Evolutionary conservation across 306 rosid genomes (phyloP).

Genomic region (Malus fusca): DNA sequence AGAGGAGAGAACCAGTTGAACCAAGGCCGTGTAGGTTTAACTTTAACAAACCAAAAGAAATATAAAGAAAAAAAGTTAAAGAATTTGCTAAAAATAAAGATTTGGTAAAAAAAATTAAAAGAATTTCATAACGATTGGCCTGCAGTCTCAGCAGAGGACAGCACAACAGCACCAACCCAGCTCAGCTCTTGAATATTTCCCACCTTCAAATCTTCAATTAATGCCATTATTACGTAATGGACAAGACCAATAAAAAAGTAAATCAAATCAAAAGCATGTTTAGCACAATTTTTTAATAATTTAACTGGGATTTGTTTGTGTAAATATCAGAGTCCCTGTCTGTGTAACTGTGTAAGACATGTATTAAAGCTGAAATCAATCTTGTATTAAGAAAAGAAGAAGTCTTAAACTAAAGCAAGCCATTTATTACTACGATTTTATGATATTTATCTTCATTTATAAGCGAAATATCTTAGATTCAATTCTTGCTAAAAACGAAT

Average conservation of each 20-base stretch:
- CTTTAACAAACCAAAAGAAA: not conserved
- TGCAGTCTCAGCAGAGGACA: not conserved
- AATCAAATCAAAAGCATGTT: not conserved
- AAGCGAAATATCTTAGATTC: accelerated
- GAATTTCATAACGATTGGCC: not conserved
- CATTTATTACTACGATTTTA: accelerated
- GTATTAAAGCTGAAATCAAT: not conserved
- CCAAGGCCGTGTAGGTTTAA: not conserved
- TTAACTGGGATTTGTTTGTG: not conserved
- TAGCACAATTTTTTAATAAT: not conserved
- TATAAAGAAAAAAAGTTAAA: not conserved
- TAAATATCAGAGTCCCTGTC: not conserved
- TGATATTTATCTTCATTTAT: no score
- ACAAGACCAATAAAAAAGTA: constrained; percentile 1
- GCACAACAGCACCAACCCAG: constrained; percentile 1
- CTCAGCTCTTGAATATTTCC: constrained; percentile 3
- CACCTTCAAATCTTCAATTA: not conserved
- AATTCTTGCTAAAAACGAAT: accelerated
- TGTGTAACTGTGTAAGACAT: not conserved
- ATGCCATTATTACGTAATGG: constrained; percentile 6
- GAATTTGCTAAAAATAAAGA: not conserved
- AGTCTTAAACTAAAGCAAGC: no score
- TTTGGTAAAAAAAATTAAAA: not conserved
- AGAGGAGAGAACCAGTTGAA: not conserved
- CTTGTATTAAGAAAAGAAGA: not conserved